These are phyloP conservation scores for Fonsecaea pedrosoi DNA, from an alignment of 2,329 filamentous ascomycete species.

Conservation along the genomic window DNA sequence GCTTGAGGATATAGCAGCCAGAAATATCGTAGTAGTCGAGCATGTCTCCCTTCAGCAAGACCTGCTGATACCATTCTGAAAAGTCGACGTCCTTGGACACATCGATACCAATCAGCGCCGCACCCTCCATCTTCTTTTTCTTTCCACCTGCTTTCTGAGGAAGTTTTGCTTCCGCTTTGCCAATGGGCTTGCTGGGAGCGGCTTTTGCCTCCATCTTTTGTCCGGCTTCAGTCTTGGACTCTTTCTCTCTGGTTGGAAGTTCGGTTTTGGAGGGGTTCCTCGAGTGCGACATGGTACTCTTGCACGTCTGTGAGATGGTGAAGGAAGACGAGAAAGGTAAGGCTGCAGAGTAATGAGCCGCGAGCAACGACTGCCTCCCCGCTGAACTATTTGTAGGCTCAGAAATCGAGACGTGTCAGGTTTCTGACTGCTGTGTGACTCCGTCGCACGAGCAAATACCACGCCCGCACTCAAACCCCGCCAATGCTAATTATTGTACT, in stretches of 20 bases:
- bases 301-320: neutral
- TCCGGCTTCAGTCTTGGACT: constrained; percentile 8
- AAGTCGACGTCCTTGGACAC: constrained; percentile 86
- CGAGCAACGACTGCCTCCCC: neutral
- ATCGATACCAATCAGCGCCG: constrained; percentile 83
- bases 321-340: neutral
- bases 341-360: constrained; percentile 3
- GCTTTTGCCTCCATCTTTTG: constrained; percentile 55
- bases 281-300: constrained; percentile 33
- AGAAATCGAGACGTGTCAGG: constrained; percentile 6
- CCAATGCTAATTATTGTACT: neutral
- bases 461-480: constrained; percentile 11
- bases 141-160: constrained; percentile 46
- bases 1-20: constrained; percentile 94
- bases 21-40: constrained; percentile 98
- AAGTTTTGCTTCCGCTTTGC: constrained; percentile 55
- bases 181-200: constrained; percentile 50
- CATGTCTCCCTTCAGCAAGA: constrained; percentile 95
- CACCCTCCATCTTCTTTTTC: constrained; percentile 65
- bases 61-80: constrained; percentile 95
- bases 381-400: neutral
- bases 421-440: constrained; percentile 9
- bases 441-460: constrained; percentile 16
- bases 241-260: constrained; percentile 35
- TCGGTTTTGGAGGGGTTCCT: constrained; percentile 33